Percentiles rank a stretch among this genome's conserved stretches.
Conservation (phyloP, 2,329 filamentous ascomycete genomes). For the Trichoderma simmonsii region DNA sequence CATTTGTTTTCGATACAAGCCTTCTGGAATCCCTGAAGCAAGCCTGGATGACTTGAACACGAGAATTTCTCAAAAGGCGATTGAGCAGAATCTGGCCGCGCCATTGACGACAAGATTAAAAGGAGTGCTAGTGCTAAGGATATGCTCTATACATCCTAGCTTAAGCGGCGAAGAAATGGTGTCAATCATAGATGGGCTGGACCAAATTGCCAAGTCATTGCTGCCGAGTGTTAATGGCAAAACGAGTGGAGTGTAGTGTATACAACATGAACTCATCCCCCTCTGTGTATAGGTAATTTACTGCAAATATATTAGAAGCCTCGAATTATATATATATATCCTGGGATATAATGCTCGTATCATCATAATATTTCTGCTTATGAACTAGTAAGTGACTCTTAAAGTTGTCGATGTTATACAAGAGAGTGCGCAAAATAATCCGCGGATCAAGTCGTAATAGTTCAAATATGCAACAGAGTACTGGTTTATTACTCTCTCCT, state of each 20-base stretch:
- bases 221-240: background rate
- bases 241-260: background rate
- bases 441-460: background rate
- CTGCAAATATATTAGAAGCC: background rate
- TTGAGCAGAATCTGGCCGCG: slow-evolving; percentile 16
- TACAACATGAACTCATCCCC: background rate
- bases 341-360: background rate
- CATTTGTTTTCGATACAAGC: slow-evolving; percentile 24
- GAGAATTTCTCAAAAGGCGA: slow-evolving; percentile 8
- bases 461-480: too few relatives aligned
- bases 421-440: background rate
- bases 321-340: background rate
- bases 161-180: background rate
- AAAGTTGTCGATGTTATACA: background rate
- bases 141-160: slow-evolving; percentile 11
- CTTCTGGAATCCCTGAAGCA: background rate
- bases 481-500: background rate
- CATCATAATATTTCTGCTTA: background rate
- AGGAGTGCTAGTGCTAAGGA: slow-evolving; percentile 19
- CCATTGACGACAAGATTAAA: slow-evolving; percentile 20
- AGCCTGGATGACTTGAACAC: slow-evolving; percentile 18
- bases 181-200: background rate
- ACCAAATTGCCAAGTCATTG: background rate
- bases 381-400: background rate
- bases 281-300: background rate